These are phyloP conservation scores for Cutaneotrichosporon sp. DNA, from an alignment of 1,284 basidiomycete species.

Conservation along the genomic window DNA sequence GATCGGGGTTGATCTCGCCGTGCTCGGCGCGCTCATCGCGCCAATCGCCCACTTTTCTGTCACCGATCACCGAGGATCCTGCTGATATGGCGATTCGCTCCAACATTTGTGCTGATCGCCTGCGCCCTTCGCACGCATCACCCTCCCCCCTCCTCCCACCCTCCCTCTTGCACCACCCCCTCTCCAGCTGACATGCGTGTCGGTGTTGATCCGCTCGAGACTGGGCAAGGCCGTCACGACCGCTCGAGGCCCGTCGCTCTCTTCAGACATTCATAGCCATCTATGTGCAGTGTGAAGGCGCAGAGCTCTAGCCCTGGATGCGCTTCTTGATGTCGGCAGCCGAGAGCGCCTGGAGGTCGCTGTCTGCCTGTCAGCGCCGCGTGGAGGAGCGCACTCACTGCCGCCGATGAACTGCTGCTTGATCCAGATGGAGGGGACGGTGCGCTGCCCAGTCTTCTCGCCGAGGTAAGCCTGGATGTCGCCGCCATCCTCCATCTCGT, in stretches of 20 bases:
- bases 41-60: too few species aligned
- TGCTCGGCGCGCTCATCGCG: too few species aligned
- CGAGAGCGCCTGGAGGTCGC: conserved; percentile 47
- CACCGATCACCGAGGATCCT: too few species aligned
- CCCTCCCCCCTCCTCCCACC: too few species aligned
- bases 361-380: not conserved
- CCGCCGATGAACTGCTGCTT: conserved; percentile 53
- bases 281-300: not conserved
- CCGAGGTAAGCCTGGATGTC: conserved; percentile 52
- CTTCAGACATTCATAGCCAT: not conserved
- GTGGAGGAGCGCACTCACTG: conserved; percentile 30
- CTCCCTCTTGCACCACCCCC: too few species aligned
- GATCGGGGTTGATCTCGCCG: too few species aligned
- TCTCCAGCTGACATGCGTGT: too few species aligned
- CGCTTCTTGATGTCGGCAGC: conserved; percentile 41
- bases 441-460: conserved; percentile 47
- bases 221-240: not conserved
- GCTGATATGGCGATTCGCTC: too few species aligned
- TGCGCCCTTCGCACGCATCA: too few species aligned
- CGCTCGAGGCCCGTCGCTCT: not conserved
- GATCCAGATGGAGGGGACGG: conserved; percentile 54
- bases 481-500: conserved; percentile 50
- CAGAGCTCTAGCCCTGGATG: conserved; percentile 28
- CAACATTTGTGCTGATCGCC: too few species aligned
- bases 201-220: not conserved